These are phyloP conservation scores for Hyaloraphidium curvatum DNA, from an alignment of 192 early-diverging fungal genomes.

Conservation along the genomic window DNA sequence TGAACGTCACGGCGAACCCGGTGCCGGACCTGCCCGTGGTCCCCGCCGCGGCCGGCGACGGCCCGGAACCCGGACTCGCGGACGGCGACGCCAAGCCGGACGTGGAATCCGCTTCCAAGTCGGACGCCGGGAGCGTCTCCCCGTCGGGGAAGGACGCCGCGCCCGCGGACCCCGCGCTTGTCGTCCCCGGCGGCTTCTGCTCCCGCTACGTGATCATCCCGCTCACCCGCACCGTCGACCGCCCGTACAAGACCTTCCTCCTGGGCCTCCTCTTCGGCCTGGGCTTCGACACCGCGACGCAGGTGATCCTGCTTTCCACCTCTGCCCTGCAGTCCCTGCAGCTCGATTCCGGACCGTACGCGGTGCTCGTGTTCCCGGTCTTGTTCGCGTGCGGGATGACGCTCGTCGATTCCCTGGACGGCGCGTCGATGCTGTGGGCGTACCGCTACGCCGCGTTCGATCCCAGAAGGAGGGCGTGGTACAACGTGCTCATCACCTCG, in stretches of 20 bases:
- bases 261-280: conserved; percentile 41
- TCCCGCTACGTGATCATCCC: too few species aligned
- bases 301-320: conserved; percentile 37
- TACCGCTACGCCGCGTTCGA: conserved; percentile 43
- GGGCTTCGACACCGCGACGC: conserved; percentile 54
- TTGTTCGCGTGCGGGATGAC: conserved; percentile 49
- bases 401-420: conserved; percentile 46
- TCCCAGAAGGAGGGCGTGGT: conserved; percentile 10
- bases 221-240: too few species aligned
- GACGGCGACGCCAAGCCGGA: background rate
- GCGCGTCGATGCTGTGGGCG: conserved; percentile 38
- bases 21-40: too few species aligned
- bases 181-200: conserved; percentile 8
- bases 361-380: conserved; percentile 33
- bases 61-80: too few species aligned
- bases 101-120: background rate
- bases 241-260: conserved; percentile 11
- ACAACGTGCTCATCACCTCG: background rate
- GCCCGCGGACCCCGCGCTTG: background rate
- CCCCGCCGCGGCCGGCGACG: too few species aligned
- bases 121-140: conserved; percentile 20
- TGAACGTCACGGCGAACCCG: background rate
- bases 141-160: conserved; percentile 16
- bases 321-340: conserved; percentile 26
- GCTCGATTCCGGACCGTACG: conserved; percentile 4